Conservation (phyloP, 345 rosid species). For the Eucalyptus tenuipes region DNA sequence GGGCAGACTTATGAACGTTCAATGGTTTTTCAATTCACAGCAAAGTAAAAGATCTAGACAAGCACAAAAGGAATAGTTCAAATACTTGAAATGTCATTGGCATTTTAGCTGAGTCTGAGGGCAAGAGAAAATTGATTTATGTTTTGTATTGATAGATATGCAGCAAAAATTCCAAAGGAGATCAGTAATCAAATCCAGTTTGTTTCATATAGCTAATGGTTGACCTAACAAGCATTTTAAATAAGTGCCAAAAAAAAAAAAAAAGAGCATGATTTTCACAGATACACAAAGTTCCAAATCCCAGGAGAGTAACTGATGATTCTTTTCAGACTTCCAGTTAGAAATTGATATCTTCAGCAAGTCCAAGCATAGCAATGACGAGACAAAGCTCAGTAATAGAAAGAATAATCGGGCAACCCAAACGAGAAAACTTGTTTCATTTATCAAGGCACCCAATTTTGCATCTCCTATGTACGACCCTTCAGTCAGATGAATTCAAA, state of each 20-base stretch:
- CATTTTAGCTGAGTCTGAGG: neutral
- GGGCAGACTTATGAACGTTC: constrained; percentile 38
- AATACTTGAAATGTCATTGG: neutral
- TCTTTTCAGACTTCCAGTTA: neutral
- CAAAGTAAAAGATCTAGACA: neutral
- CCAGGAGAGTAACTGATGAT: neutral
- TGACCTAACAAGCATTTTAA: neutral
- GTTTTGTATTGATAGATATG: neutral
- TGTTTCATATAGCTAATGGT: neutral
- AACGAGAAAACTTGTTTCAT: neutral
- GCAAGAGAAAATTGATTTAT: neutral
- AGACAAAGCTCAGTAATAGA: neutral
- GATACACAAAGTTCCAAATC: neutral
- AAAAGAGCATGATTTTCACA: neutral
- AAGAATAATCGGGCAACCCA: neutral
- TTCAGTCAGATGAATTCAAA: neutral
- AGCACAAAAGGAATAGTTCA: neutral
- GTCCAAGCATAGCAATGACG: neutral
- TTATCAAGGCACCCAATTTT: neutral
- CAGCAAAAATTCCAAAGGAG: neutral
- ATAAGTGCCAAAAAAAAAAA: neutral
- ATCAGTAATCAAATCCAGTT: neutral
- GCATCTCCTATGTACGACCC: neutral
- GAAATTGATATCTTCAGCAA: neutral
- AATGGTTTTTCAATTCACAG: constrained; percentile 57